These are phyloP conservation scores for Cyclaneusma minus DNA, from an alignment of 2,329 filamentous ascomycete genomes.

Conservation along the genomic window DNA sequence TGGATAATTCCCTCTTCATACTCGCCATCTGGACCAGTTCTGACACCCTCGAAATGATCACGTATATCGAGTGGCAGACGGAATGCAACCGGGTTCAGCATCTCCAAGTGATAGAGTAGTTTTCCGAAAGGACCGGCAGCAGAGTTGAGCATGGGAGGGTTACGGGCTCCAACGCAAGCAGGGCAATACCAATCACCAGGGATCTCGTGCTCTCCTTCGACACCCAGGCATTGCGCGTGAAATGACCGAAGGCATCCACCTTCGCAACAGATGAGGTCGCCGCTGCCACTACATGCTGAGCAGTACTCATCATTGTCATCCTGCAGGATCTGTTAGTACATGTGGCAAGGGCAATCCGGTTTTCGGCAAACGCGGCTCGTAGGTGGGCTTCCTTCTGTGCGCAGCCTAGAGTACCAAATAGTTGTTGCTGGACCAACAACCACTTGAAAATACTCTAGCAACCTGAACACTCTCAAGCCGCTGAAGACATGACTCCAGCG, in stretches of 20 bases:
- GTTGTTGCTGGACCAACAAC: too few species aligned
- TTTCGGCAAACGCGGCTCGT: too few species aligned
- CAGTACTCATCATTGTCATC: constrained; percentile 84
- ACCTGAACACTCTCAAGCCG: too few species aligned
- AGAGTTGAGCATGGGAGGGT: constrained; percentile 24
- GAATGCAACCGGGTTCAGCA: constrained; percentile 58
- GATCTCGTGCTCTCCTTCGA: constrained; percentile 34
- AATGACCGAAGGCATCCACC: constrained; percentile 81
- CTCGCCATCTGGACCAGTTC: constrained; percentile 59
- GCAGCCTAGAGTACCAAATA: too few species aligned
- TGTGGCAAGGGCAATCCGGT: too few species aligned
- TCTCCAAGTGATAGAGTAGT: constrained; percentile 49
- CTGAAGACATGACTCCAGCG: too few species aligned
- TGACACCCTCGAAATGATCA: constrained; percentile 66
- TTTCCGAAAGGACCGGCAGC: constrained; percentile 42
- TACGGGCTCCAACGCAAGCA: constrained; percentile 40
- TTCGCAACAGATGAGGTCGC: constrained; percentile 85
- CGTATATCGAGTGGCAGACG: constrained; percentile 55
- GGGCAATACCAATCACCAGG: constrained; percentile 80
- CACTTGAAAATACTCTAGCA: too few species aligned
- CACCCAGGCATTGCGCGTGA: constrained; percentile 74
- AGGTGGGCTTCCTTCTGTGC: too few species aligned
- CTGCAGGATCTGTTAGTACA: too few species aligned
- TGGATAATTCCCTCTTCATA: constrained; percentile 53
- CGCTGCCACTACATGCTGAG: constrained; percentile 68